Evolutionary conservation across 164 flowering plant species (phyloP), one percentile per base, ranked within the genome.

Genomic region (Sextonia rubra): DNA sequence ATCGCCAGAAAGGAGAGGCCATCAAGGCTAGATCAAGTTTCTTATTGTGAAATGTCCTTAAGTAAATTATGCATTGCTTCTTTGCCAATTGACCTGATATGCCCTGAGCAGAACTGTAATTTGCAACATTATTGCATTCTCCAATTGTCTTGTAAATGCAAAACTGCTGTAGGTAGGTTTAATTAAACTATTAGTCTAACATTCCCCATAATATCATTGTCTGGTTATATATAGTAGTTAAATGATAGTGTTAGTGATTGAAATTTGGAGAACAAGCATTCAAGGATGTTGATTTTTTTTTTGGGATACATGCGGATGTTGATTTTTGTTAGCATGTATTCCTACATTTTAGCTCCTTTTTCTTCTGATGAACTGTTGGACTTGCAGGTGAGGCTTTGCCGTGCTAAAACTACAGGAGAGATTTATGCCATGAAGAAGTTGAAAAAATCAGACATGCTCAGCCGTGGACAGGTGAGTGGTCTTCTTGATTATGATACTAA

Each of bases 371-470:
- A 62, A 56, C 22, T 44, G 25, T 70, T 70, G 48, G 14, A 64
- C 24, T 23, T 77, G 77, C 87, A 93, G 98, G 96, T 93, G 8
- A 83, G 96, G 72, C 80, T 91, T 66, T 91, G 96, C 72, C 98
- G 98, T 71, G 87, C 87, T 73, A 91, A 86, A 84, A 80, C 47
- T 74, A 91, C 91, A 0, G 92, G 96, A 74, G 91, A 93, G 73
- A 81, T 90, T 75, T 93, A 80, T 79, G 96, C 96, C 55, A 84
- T 93, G 93, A 93, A 89, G 87, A 92, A 91, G 74, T 77, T 93
- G 85, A 93, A 90, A 85, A 93, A 93, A 79, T 91, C 96, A 69
- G 98, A 93, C 48, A 93, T 93, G 98, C 96, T 93, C 76, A 93
- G 90, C 76, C 90, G 96, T 70, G 98, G 98, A 69, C 98, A 93